A percentile compares a stretch with the other conserved stretches of the same genome.
These are phyloP conservation scores for Magnusiomyces starmeri DNA, from an alignment of 1,139 yeast species.

Conservation along the genomic window DNA sequence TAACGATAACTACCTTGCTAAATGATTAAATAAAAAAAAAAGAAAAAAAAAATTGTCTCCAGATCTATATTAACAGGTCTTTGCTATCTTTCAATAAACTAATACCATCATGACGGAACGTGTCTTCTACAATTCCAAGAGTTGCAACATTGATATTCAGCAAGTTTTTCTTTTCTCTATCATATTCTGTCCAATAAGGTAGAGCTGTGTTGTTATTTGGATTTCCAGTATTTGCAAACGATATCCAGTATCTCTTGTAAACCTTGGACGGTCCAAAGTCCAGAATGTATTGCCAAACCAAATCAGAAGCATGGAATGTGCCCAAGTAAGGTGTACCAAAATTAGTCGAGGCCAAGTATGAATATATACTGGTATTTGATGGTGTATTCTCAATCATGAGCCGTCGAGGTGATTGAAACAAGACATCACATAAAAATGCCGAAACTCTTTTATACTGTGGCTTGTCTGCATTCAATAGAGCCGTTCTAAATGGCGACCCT, in stretches of 20 bases:
- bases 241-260: conserved; percentile 18
- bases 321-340: conserved; percentile 7
- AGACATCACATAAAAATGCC: conserved; percentile 19
- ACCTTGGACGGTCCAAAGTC: conserved; percentile 9
- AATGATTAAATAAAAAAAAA: too few relatives aligned
- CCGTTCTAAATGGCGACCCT: conserved; percentile 25
- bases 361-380: not conserved
- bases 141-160: not conserved
- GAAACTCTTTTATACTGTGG: conserved; percentile 21
- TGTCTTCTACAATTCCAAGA: not conserved
- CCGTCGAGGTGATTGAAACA: conserved; percentile 22
- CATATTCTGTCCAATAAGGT: conserved; percentile 9
- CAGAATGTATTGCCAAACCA: conserved; percentile 6
- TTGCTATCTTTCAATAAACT: not conserved
- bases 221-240: conserved; percentile 18
- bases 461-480: conserved; percentile 10
- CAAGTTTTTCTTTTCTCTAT: not conserved
- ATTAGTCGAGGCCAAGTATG: conserved; percentile 1
- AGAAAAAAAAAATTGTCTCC: not conserved
- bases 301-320: conserved; percentile 6
- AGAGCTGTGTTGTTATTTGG: conserved; percentile 11
- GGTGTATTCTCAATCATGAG: conserved; percentile 5
- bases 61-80: not conserved
- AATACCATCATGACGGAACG: not conserved
- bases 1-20: too few relatives aligned